A percentile compares a stretch with the other conserved stretches of the same genome.
Evolutionary conservation across 352 stramenopile genomes (phyloP).

Genomic region (Phytophthora chlamydospora): DNA sequence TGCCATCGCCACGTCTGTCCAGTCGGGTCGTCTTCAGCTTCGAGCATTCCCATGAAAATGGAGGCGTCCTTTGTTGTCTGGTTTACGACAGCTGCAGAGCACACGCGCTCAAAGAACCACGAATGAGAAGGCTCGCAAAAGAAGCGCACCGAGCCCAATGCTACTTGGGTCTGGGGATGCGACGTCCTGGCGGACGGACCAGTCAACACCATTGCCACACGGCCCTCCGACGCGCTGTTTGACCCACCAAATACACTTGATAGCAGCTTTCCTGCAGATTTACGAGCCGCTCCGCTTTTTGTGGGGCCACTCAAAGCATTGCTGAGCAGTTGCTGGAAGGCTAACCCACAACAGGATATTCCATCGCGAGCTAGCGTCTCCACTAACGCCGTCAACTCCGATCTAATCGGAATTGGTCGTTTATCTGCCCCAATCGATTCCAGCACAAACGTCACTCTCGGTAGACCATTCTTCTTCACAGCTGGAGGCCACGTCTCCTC

Average conservation of each 20-base stretch:
- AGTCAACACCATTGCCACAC: background rate
- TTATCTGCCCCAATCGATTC: constrained; percentile 1
- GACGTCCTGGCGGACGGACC: background rate
- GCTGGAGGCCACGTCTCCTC: too few species aligned
- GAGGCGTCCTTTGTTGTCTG: background rate
- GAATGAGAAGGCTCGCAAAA: background rate
- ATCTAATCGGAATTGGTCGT: background rate
- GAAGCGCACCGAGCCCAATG: constrained; percentile 1
- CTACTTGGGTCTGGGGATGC: background rate
- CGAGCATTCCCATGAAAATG: background rate
- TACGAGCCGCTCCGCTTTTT: constrained; percentile 4
- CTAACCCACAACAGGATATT: background rate
- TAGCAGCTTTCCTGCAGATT: constrained; percentile 5
- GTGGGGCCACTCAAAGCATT: background rate
- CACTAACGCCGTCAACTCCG: constrained; percentile 1
- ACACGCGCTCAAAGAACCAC: constrained; percentile 4
- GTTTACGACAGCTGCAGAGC: background rate
- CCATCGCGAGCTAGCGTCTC: constrained; percentile 2
- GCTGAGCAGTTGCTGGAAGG: background rate
- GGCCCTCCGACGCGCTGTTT: background rate
- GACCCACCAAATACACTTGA: background rate
- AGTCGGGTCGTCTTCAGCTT: background rate
- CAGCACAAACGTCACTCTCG: background rate
- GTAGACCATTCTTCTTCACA: too few species aligned
- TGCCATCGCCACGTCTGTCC: background rate